These are phyloP conservation scores for Senna siamea DNA, from an alignment of 306 rosid species.

Conservation along the genomic window DNA sequence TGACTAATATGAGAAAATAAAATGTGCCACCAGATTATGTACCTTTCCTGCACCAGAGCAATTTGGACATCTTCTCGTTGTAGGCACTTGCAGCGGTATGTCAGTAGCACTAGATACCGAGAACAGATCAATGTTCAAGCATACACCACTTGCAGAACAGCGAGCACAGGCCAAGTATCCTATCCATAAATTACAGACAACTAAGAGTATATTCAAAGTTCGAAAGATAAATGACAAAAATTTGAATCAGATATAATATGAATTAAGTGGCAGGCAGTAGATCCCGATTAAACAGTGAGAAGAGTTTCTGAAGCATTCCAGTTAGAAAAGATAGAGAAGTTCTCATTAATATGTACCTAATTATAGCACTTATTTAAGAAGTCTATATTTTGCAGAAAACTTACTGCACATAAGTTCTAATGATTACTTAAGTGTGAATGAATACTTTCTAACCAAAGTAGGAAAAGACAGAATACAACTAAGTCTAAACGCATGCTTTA, in stretches of 20 bases:
- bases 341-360: neutral
- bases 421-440: neutral
- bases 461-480: slow-evolving; percentile 5
- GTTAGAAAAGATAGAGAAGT: slow-evolving; percentile 10
- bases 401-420: slow-evolving; percentile 6
- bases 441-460: neutral
- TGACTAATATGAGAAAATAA: neutral
- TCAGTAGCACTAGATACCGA: slow-evolving; percentile 56
- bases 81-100: slow-evolving; percentile 62
- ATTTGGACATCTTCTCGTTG: slow-evolving; percentile 54
- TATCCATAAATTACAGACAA: slow-evolving; percentile 39
- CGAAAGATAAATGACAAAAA: slow-evolving; percentile 9
- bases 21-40: slow-evolving; percentile 22
- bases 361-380: neutral
- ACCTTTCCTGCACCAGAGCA: slow-evolving; percentile 98
- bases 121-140: slow-evolving; percentile 66
- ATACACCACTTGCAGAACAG: slow-evolving; percentile 84
- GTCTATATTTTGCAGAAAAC: slow-evolving; percentile 14
- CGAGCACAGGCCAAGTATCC: slow-evolving; percentile 97
- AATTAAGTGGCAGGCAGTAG: neutral
- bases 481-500: neutral
- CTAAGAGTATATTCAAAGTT: neutral
- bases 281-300: slow-evolving; percentile 8
- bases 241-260: slow-evolving; percentile 29
- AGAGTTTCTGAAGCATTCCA: slow-evolving; percentile 14